phyloP scores from a whole-genome alignment of 805 yeast genomes.

The Wickerhamiella alocasiicola region DNA sequence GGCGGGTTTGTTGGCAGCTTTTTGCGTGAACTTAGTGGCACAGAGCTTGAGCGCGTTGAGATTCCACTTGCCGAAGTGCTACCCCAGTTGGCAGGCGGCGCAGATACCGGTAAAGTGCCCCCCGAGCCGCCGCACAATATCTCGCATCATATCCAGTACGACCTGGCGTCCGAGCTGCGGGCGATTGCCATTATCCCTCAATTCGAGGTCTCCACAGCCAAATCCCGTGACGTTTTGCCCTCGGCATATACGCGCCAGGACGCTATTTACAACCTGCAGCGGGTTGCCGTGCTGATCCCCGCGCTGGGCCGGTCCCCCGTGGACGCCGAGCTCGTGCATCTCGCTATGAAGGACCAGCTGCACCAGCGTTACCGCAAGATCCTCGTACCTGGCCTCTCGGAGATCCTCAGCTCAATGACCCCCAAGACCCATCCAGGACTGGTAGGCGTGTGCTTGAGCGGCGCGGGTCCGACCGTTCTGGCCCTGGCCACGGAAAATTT shows the following conservation, averaged over 20 bases:
- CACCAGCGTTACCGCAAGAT: constrained; percentile 96
- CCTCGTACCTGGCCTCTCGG: constrained; percentile 80
- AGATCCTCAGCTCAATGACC: constrained; percentile 65
- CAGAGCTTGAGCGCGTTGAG: constrained; percentile 62
- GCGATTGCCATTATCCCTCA: constrained; percentile 89
- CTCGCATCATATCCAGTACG: constrained; percentile 79
- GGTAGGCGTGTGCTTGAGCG: constrained; percentile 87
- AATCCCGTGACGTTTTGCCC: constrained; percentile 83
- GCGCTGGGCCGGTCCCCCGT: constrained; percentile 82
- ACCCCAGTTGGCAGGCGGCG: constrained; percentile 63
- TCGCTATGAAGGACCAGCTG: constrained; percentile 91
- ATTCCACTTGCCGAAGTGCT: constrained; percentile 77
- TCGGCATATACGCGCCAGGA: constrained; percentile 63
- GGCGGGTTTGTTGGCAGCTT: constrained; percentile 98
- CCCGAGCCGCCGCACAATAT: constrained; percentile 75
- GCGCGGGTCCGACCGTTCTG: constrained; percentile 96
- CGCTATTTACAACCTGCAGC: constrained; percentile 82
- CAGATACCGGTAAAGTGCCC: constrained; percentile 55
- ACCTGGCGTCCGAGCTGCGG: constrained; percentile 68
- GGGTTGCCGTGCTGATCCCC: constrained; percentile 83
- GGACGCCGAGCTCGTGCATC: constrained; percentile 67
- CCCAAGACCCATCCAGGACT: constrained; percentile 75
- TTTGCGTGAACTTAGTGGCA: constrained; percentile 61
- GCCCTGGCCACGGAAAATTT: constrained; percentile 85
- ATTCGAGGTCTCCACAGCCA: constrained; percentile 89